Evolutionary conservation across 2,329 filamentous ascomycete genomes (phyloP), one percentile per base, ranked within the genome.

Genomic region (Pseudopithomyces maydicus): DNA sequence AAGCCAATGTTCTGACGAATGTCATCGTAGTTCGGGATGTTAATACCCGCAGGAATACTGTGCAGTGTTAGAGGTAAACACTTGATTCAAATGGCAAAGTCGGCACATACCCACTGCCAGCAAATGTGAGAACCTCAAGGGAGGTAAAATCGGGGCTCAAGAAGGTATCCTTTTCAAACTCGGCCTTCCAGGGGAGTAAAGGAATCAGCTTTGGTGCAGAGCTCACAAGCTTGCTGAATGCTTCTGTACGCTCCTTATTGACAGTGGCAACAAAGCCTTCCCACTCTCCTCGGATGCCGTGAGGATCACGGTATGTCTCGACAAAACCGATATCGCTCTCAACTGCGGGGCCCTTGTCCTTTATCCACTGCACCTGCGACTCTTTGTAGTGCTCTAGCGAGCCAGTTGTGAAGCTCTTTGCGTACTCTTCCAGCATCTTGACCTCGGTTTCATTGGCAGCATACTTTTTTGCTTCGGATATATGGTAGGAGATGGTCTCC

Each of bases 111-210:
- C 85, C 85, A 52, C 82, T 84, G 8, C 84, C 84, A 20, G 85
- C 84, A 66, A 97, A 97, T 0, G 90, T 92, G 58, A 97, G 78
- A 2, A 97, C 92, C 75, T 99, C 95, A 1, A 98, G 83, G 10
- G 90, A 95, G 0, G 95, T 98, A 72, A 99, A 99, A 74, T 99
- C 95, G 0, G 95, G 95, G 51, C 91, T 94, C 35, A 96, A 79
- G 77, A 99, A 99, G 70, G 90, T 92, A 80, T 97, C 93, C 78
- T 98, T 98, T 74, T 99, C 95, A 64, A 98, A 99, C 0, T 91
- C 90, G 45, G 85, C 84, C 35, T 82, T 81, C 95, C 95, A 99
- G 0, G 95, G 95, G 14, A 99, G 81, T 60, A 96, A 87, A 6
- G 92, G 91, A 50, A 99, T 97, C 72, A 97, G 88, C 44, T 82